Evolutionary conservation across 2,329 filamentous ascomycete genomes (phyloP), one percentile per base, ranked within the genome.

Genomic region (Alternaria arbusti): DNA sequence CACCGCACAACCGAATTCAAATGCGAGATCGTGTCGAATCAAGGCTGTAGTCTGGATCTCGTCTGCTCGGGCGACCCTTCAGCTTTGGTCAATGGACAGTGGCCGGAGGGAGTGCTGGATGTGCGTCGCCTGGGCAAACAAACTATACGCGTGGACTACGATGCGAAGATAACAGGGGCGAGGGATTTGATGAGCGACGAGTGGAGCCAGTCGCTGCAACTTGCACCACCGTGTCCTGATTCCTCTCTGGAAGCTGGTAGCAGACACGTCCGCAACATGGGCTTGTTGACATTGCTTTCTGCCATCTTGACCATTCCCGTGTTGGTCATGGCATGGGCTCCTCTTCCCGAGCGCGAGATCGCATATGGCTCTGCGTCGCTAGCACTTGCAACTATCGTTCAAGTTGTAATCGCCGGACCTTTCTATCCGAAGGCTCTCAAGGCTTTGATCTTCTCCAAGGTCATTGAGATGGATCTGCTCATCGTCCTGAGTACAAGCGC

Each of bases 341-440:
- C 87, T 0, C 77, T 90, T 12, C 84, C 84, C 0, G 70, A 85
- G 4, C 61, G 61, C 22, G 59, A 70, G 36, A 67, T 88, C 4
- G 78, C 79, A 1, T 89, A 89, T 70, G 80, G 79, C 2, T 84
- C 84, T 0, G 81, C 83, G 1, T 91, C 88, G 0, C 76, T 93
- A 1, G 86, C 82, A 0, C 76, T 94, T 13, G 91, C 90, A 0
- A 92, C 90, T 0, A 72, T 90, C 23, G 86, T 94, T 7, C 91
- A 94, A 72, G 55, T 86, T 11, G 73, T 85, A 10, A 79, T 90
- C n/a, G 88, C 87, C 0, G 87, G 87, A 0, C 87, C 88, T 0
- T 93, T 93, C 78, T 94, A 93, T 69, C 84, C 85, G 0, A 86
- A 84, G 43, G 90, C 90, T 1, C 72, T 91, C 20, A 89, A 88